Evolutionary conservation across 2,329 filamentous ascomycete species (phyloP), one percentile per base, ranked within the genome.

Genomic region (Parascedosporium putredinis): DNA sequence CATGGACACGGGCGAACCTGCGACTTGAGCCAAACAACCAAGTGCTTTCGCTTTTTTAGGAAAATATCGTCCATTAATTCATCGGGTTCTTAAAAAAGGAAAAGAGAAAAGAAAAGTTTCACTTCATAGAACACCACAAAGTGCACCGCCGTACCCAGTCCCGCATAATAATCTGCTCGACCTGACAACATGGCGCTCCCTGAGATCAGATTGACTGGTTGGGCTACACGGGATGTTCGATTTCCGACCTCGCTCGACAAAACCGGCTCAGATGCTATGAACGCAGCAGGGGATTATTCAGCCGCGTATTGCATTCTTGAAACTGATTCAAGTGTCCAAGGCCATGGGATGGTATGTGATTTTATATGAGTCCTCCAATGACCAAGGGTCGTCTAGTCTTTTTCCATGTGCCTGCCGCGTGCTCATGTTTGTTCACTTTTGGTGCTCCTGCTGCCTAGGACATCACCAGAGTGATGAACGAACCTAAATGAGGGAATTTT

Each of bases 231-330:
- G 62, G 84, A 88, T 70, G 83, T 88, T 63, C 80, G 84, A 58
- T 88, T 88, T 64, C 84, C 84, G 66, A 96, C 89, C n/a, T 95
- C 89, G 36, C 81, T 96, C 53, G 88, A 95, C 69, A 93, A 91
- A 72, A 95, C 88, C n/a, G 89, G 89, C 60, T 94, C 88, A 7
- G 90, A 96, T 78, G 90, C 88, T 61, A 96, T 95, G 90, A 95
- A 96, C 63, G 86, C 87, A 3, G 88, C 89, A 2, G 86, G 88
- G 54, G 88, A 95, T 68, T 95, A 95, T 70, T 95, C 88, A 1
- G 77, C 89, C 10, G 89, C 90, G n/a, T 96, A 95, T 73, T 95
- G 88, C 66, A 91, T 95, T 59, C 72, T 96, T 45, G 72, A 88
- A 62, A 95, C 89, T 0, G 84, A 94, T 63, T 83, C 84, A 1